A percentile compares a stretch with the other conserved stretches of the same genome.
Conservation (phyloP, 495 filamentous ascomycete genomes). For the Parachaetomium inaequale region DNA sequence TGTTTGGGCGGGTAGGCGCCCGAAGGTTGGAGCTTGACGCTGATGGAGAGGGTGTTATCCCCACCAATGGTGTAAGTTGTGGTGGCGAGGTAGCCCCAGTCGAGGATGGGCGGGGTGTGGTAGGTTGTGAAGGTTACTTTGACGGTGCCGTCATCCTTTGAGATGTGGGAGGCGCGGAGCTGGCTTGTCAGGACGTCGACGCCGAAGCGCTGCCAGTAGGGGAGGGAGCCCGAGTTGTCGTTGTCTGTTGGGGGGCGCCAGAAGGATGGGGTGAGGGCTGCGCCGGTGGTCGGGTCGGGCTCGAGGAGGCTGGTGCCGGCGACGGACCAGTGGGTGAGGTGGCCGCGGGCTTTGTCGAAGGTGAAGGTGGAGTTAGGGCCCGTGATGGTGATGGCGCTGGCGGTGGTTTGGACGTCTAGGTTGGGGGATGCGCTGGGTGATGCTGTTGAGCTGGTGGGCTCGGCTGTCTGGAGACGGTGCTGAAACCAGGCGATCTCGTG, state of each 20-base stretch:
- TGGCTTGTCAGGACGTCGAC: slow-evolving; percentile 39
- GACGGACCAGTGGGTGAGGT: slow-evolving; percentile 37
- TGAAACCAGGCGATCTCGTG: slow-evolving; percentile 34
- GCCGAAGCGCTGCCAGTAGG: slow-evolving; percentile 39
- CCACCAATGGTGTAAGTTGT: slow-evolving; percentile 53
- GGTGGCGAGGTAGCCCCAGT: slow-evolving; percentile 52
- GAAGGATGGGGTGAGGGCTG: slow-evolving; percentile 36
- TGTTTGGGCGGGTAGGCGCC: slow-evolving; percentile 39
- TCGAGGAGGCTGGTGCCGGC: slow-evolving; percentile 25
- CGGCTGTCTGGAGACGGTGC: not conserved
- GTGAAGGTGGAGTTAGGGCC: slow-evolving; percentile 28
- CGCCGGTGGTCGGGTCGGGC: slow-evolving; percentile 40
- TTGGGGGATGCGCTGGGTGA: not conserved
- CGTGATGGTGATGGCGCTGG: slow-evolving; percentile 4
- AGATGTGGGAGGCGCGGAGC: slow-evolving; percentile 31
- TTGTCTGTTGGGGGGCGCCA: slow-evolving; percentile 57
- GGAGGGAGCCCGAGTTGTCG: slow-evolving; percentile 44
- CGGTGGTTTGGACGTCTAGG: not conserved
- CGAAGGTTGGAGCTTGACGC: slow-evolving; percentile 35
- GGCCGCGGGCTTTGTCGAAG: slow-evolving; percentile 42
- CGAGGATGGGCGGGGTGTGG: slow-evolving; percentile 49
- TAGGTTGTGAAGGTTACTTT: slow-evolving; percentile 37
- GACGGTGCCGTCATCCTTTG: slow-evolving; percentile 23
- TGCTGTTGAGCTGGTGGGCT: not conserved
- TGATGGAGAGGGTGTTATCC: slow-evolving; percentile 39